Evolutionary conservation across 2,329 filamentous ascomycete genomes (phyloP), one percentile per base, ranked within the genome.

Genomic region (Neofusicoccum ribis): DNA sequence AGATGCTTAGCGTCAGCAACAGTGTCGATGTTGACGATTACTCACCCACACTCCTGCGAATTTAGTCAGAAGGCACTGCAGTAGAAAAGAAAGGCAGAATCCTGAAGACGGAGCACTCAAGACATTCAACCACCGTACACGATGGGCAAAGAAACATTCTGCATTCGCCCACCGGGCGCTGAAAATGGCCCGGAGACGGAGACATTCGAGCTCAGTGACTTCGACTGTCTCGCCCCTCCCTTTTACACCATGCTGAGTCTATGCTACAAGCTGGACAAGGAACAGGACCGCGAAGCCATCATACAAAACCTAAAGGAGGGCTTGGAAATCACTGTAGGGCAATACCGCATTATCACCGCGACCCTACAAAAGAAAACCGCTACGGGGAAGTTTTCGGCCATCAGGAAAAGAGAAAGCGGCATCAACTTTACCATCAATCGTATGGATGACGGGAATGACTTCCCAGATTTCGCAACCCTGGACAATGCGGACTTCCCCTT

Each of bases 221-320:
- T 59, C 0, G 54, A 59, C 54, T 20, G 44, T 39, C 39, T 34
- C 12, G 23, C 31, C 1, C 39, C 54, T 12, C 39, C 39, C 1
- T 17, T 46, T 6, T 59, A 59, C 37, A 44, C 23, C 1, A 43
- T 17, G 27, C 20, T 59, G 4, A 46, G 39, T 5, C 43, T 61
- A 9, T 17, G 86, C 1, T 61, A 36, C 58, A 17, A 61, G 34
- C 31, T 61, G 11, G 27, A 47, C 9, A 27, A 47, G 2, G 41
- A 71, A 27, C 62, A 62, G 15, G 49, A 61, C 11, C 27, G 58
- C 15, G 31, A 37, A 3, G 36, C 17, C 7, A 64, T 70, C 3
- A 20, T 68, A 4, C 41, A 68, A 2, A 70, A 65, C 41, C 46
- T 72, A 11, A 39, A 20, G 27, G 46, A 51, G 9, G 68, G 68